These are phyloP conservation scores for Cyberlindnera mycetangii DNA, from an alignment of 805 yeast species.

Conservation along the genomic window DNA sequence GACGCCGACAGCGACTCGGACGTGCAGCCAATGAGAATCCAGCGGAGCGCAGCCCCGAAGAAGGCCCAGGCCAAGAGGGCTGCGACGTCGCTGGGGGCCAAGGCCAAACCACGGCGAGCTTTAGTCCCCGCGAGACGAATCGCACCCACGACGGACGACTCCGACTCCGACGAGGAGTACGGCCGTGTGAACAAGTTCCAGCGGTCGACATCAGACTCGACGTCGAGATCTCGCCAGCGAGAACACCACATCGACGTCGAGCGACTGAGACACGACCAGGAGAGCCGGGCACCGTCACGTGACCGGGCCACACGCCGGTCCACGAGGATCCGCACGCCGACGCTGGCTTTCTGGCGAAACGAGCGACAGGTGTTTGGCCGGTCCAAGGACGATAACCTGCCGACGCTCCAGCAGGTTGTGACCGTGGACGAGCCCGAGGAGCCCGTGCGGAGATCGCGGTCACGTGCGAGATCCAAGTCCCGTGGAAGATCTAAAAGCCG, in stretches of 20 bases:
- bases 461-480: constrained; percentile 17
- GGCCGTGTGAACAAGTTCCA: constrained; percentile 13
- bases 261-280: constrained; percentile 20
- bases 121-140: constrained; percentile 3
- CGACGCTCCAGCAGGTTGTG: constrained; percentile 56
- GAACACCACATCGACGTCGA: constrained; percentile 20
- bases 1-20: constrained; percentile 11
- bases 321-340: constrained; percentile 60
- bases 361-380: constrained; percentile 65
- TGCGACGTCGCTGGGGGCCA: not conserved
- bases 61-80: constrained; percentile 8
- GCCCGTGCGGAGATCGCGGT: no score
- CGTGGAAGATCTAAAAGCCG: constrained; percentile 18
- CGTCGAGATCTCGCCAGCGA: not conserved
- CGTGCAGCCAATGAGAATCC: constrained; percentile 1
- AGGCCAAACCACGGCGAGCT: constrained; percentile 8
- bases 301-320: constrained; percentile 54
- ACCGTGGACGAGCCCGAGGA: constrained; percentile 38
- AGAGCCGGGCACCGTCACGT: constrained; percentile 15
- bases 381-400: constrained; percentile 39
- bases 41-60: constrained; percentile 4
- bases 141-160: constrained; percentile 5
- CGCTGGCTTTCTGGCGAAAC: constrained; percentile 82
- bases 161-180: constrained; percentile 4
- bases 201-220: constrained; percentile 5